phyloP scores from a whole-genome alignment of 1,139 yeast genomes.

The Zygosaccharomyces pseudobailii region DNA sequence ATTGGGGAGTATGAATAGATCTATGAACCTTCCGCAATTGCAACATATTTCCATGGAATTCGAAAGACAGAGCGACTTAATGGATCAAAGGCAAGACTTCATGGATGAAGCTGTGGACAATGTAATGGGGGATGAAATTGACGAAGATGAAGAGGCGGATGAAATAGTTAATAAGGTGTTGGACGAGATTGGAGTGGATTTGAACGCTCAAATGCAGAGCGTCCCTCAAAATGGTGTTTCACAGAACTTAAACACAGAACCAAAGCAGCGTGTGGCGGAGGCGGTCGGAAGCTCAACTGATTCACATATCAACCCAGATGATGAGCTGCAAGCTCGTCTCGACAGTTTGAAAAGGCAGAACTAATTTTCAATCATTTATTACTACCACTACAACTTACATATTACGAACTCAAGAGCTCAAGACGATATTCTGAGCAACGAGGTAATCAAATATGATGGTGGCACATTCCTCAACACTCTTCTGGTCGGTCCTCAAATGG shows the following conservation, averaged over 20 bases:
- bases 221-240: slow-evolving; percentile 54
- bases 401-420: slow-evolving; percentile 11
- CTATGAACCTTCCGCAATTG: slow-evolving; percentile 86
- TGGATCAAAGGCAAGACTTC: slow-evolving; percentile 98
- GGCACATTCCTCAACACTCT: slow-evolving; percentile 77
- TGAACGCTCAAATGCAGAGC: slow-evolving; percentile 60
- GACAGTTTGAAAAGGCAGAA: slow-evolving; percentile 66
- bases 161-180: slow-evolving; percentile 87
- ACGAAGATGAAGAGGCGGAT: slow-evolving; percentile 83
- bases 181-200: slow-evolving; percentile 92
- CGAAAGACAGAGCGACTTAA: slow-evolving; percentile 87
- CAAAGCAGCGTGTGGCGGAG: slow-evolving; percentile 43
- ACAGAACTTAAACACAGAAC: slow-evolving; percentile 33
- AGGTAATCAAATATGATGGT: slow-evolving; percentile 66
- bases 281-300: slow-evolving; percentile 42
- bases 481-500: slow-evolving; percentile 68
- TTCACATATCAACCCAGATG: slow-evolving; percentile 51
- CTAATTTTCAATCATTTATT: not conserved
- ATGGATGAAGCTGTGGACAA: slow-evolving; percentile 98
- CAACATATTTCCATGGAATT: slow-evolving; percentile 92
- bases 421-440: slow-evolving; percentile 47
- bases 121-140: slow-evolving; percentile 78
- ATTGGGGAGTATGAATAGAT: slow-evolving; percentile 78
- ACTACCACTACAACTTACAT: slow-evolving; percentile 3
- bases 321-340: slow-evolving; percentile 83